Evolutionary conservation across 2,329 filamentous ascomycete genomes (phyloP).

Genomic region (Fusarium mexicanum): DNA sequence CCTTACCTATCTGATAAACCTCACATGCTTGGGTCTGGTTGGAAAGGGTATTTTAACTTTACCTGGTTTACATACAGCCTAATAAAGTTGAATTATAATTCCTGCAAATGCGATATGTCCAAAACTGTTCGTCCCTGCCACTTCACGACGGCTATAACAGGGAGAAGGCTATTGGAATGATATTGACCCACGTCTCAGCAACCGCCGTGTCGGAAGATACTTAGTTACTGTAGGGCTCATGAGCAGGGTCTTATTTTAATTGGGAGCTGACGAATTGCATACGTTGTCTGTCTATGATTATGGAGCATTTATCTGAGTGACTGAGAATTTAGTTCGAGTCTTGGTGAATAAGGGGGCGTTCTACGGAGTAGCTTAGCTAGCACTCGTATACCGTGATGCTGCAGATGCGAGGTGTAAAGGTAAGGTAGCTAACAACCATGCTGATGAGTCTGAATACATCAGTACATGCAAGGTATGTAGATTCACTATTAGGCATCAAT

Average conservation of each 20-base stretch:
- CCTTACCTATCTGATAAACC: background rate
- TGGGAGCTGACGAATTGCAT: conserved; percentile 17
- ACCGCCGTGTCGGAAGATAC: background rate
- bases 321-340: conserved; percentile 1
- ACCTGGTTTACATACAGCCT: conserved; percentile 3
- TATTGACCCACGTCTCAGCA: conserved; percentile 28
- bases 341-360: conserved; percentile 28
- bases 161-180: conserved; percentile 30
- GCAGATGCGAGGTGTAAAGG: background rate
- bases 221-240: background rate
- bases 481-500: background rate
- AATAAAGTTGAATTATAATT: background rate
- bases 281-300: conserved; percentile 2
- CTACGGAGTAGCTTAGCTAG: background rate
- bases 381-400: background rate
- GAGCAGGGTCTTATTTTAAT: conserved; percentile 1
- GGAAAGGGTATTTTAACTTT: background rate
- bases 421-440: background rate
- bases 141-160: conserved; percentile 3
- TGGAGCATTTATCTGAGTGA: background rate
- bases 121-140: background rate
- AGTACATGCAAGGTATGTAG: background rate
- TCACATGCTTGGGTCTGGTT: background rate
- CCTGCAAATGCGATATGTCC: background rate
- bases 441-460: background rate